Evolutionary conservation across 2,329 filamentous ascomycete genomes (phyloP).

Genomic region (Ceratocystis diversiconidia): DNA sequence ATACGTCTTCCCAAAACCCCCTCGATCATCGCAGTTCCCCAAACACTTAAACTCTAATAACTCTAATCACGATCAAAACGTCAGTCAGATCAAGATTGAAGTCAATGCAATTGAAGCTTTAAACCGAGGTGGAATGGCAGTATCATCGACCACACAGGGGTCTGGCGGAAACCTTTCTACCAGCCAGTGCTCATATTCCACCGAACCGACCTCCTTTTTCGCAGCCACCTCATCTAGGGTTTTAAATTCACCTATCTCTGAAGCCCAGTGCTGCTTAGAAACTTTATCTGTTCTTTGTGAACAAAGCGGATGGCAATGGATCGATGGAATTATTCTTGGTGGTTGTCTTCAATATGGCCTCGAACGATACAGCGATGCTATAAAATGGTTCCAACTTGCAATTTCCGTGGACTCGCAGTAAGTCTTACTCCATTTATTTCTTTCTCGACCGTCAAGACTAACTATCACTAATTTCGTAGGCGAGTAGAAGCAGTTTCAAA

Average conservation of each 20-base stretch:
- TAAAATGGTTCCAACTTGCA: conserved; percentile 59
- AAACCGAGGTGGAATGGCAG: no score
- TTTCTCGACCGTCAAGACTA: conserved; percentile 9
- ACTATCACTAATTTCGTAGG: conserved; percentile 29
- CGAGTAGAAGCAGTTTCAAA: conserved; percentile 93
- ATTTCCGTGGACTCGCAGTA: conserved; percentile 42
- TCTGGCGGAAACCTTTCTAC: background rate
- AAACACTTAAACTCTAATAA: background rate
- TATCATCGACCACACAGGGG: background rate
- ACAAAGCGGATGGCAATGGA: conserved; percentile 74
- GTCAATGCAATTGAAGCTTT: background rate
- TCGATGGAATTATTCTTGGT: conserved; percentile 80
- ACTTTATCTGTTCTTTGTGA: conserved; percentile 62
- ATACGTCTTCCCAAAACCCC: conserved; percentile 14
- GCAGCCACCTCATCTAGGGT: background rate
- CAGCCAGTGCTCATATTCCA: background rate
- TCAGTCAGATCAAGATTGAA: background rate
- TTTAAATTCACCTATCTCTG: background rate
- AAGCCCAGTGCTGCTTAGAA: conserved; percentile 52
- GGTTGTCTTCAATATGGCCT: conserved; percentile 87
- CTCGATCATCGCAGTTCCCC: background rate
- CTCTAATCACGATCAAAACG: background rate
- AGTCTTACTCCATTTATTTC: conserved; percentile 21
- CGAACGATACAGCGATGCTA: conserved; percentile 64
- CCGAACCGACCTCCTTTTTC: background rate